Evolutionary conservation across 441 rosid genomes (phyloP), one percentile per base, ranked within the genome.

Genomic region (Gossypium gossypioides): DNA sequence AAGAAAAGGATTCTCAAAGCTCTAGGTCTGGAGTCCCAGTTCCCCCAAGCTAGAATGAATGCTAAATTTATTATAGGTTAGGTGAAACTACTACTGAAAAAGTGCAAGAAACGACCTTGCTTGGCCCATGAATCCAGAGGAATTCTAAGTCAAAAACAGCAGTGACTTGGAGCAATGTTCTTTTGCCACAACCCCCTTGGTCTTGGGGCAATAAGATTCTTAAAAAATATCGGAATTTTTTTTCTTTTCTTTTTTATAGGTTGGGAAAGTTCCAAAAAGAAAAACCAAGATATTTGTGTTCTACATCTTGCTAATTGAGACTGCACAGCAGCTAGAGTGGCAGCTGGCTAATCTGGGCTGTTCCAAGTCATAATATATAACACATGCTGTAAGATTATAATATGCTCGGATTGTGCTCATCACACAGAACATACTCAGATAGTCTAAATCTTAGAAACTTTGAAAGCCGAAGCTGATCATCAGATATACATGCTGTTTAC

Each of bases 291-390:
- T 25, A 15, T 67, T 67, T 67, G 3, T 19, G 6, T 54, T 54
- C 27, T 2, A 19, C 12, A 18, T 18, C 56, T 6, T 64, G 6
- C 58, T 61, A 2, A 22, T 24, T 7, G 71, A 48, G 32, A 24
- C 3, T 13, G 40, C 68, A 24, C 3, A 6, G 40, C 68, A 51
- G 74, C 46, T n/a, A 46, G 22, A 58, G 7, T 19, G 19, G 56
- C 72, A 72, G 60, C 46, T 70, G 58, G 67, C 71, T 55, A 19
- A 25, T 34, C 55, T 75, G 62, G 32, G n/a, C 21, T 42, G 32
- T 62, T 18, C 55, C 71, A 27, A 29, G 0, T 12, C 16, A 59
- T 4, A 24, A 12, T 24, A 65, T 32, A 58, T 22, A 44, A 15
- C 32, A 29, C 32, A 29, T 29, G 32, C 15, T 48, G 6, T 15